These are phyloP conservation scores for Aureobasidium musti DNA, from an alignment of 2,329 filamentous ascomycete genomes.

Conservation along the genomic window DNA sequence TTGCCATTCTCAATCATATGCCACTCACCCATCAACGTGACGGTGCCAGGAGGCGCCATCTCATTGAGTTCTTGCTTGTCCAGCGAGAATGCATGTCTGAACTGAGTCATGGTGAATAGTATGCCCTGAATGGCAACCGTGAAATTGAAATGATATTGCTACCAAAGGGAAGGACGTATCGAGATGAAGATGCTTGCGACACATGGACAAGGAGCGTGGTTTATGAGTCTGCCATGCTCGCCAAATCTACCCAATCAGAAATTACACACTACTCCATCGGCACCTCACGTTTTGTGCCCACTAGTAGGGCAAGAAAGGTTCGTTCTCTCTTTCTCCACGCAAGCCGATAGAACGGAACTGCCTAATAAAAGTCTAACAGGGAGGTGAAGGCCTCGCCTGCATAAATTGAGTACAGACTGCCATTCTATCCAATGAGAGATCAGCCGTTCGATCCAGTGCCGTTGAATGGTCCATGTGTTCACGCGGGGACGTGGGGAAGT, in stretches of 20 bases:
- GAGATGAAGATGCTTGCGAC: slow-evolving; percentile 12
- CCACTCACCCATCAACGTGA: slow-evolving; percentile 43
- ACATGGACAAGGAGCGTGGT: slow-evolving; percentile 1
- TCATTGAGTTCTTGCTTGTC: slow-evolving; percentile 45
- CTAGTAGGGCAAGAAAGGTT: neutral
- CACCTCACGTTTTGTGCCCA: slow-evolving; percentile 19
- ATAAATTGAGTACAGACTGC: too few species aligned
- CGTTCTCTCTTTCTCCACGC: slow-evolving; percentile 1
- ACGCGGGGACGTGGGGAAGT: slow-evolving; percentile 6
- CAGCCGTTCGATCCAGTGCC: too few species aligned
- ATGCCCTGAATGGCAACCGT: neutral
- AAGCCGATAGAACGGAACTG: too few species aligned
- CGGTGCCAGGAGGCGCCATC: slow-evolving; percentile 46
- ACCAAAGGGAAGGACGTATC: slow-evolving; percentile 2
- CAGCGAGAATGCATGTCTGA: slow-evolving; percentile 43
- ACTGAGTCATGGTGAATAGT: slow-evolving; percentile 39
- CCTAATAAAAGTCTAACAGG: too few species aligned
- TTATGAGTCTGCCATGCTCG: slow-evolving; percentile 20
- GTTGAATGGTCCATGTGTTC: too few species aligned
- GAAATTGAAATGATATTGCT: neutral
- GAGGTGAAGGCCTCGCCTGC: too few species aligned
- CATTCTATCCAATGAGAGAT: too few species aligned
- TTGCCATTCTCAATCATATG: neutral
- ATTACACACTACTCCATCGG: neutral
- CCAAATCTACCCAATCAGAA: neutral